Conservation (phyloP, 345 rosid genomes). For the Brassica rapa region DNA sequence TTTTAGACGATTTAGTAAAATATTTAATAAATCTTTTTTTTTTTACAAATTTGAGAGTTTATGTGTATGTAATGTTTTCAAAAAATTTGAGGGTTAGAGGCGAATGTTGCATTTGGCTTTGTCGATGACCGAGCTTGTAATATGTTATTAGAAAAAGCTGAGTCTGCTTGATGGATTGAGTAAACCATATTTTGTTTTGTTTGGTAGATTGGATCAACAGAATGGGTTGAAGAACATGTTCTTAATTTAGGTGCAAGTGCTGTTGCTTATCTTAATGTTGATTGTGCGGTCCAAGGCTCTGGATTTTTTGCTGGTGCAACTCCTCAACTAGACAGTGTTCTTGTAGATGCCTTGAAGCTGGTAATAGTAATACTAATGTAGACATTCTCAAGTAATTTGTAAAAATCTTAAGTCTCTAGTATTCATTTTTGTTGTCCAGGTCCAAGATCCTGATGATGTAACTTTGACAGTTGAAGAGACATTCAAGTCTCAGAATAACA, state of each 20-base stretch:
- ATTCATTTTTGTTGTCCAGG: constrained; percentile 46
- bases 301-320: constrained; percentile 84
- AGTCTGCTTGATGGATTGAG: neutral
- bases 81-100: no score
- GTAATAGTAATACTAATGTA: constrained; percentile 49
- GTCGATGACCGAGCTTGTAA: no score
- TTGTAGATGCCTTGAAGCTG: constrained; percentile 70
- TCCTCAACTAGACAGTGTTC: constrained; percentile 83
- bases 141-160: neutral
- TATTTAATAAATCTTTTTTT: no score
- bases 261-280: constrained; percentile 89
- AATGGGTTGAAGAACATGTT: constrained; percentile 95
- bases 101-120: no score
- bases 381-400: neutral
- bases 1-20: no score
- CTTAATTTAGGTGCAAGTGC: constrained; percentile 79
- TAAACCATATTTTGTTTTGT: constrained; percentile 14
- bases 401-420: neutral
- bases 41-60: no score
- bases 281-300: constrained; percentile 97
- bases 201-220: constrained; percentile 81
- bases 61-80: no score
- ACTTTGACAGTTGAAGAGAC: constrained; percentile 59
- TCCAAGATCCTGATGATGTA: constrained; percentile 70
- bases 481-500: constrained; percentile 57